Evolutionary conservation across 2,329 filamentous ascomycete species (phyloP), one percentile per base, ranked within the genome.

Genomic region (Neonectria coccinea): DNA sequence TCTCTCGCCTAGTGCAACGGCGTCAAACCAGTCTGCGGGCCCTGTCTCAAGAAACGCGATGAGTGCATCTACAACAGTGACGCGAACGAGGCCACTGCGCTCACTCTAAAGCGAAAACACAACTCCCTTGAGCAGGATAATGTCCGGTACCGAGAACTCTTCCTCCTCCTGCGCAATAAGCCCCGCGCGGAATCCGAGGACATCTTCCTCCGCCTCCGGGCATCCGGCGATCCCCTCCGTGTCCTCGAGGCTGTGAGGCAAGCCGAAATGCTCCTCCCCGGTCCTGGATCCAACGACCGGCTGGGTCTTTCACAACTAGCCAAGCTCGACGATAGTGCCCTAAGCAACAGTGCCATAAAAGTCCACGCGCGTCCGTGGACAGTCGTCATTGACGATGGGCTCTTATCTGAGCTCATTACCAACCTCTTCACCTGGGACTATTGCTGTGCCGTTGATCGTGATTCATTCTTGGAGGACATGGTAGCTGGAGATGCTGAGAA

Each of bases 301-400:
- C n/a, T 31, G 8, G 47, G 27, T 3, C n/a, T 31, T 31, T 10
- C 47, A 5, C 47, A 31, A 18, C 47, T 50, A 8, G n/a, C 16
- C 4, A 29, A 12, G 20, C 27, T 48, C 25, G 25, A 50, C 25
- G 12, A 31, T 6, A 31, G 8, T 31, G 27, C 25, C n/a, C 47
- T 50, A 16, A n/a, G 20, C 8, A 31, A 11, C 27, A 50, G 47
- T 11, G 22, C 39, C 14, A 56, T 56, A 16, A 56, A 56, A 25
- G 36, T 56, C 16, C 25, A 29, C 25, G 53, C 53, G 14, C 53
- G 41, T n/a, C 53, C 53, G 16, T 56, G 53, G 53, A 56, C 53
- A 2, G 27, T 12, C 20, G 20, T 56, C 20, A 27, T 56, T 8
- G 33, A 20, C 16, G 53, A 56, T 42, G 53, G 53, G 3, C 53